Evolutionary conservation across 164 flowering plant genomes (phyloP), one percentile per base, ranked within the genome.

Genomic region (Magnolia changhungtana): DNA sequence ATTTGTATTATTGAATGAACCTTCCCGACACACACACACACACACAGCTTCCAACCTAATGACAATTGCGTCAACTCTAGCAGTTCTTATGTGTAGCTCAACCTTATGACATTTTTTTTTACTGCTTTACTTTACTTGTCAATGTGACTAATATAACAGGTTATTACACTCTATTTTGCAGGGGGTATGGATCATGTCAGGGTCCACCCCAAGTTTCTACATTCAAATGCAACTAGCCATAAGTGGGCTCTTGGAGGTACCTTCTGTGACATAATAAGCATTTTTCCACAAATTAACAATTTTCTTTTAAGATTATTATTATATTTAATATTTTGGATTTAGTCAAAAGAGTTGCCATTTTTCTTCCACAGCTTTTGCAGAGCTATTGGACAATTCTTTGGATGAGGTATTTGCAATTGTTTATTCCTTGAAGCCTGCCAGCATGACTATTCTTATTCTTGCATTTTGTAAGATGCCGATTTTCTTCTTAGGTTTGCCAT

Each of bases 181-280:
- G 98, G 85, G 80, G 95, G 98, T 67, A 85, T 96, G 87, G 99
- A 94, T 84, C 99, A 89, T 86, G 92, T 92, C 18, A 85, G 99
- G 80, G 97, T 96, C 74, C 99, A 96, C 78, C 99, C 99, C 7
- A 94, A 83, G 84, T 96, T 96, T 79, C 79, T 96, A 7, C 99
- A 96, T 83, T 96, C 99, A 27, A 96, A 96, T 87, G 99, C 99
- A 69, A 96, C 98, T 8, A 96, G 99, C 79, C 99, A 96, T 77
- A 96, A 96, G 72, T 96, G 99, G 99, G 98, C 95, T 74, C 97
- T 96, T 83, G 99, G 99, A 90, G 99, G 99, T 94, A 82, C 45
- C 31, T 50, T 71, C 14, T 51, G 5, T 55, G 61, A 16, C 61
- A 55, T 13, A 55, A 16, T 55, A 7, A 55, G 61, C 9, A 0